phyloP scores from a whole-genome alignment of 768 basidiomycete species.

The Tulasnella sp. region DNA sequence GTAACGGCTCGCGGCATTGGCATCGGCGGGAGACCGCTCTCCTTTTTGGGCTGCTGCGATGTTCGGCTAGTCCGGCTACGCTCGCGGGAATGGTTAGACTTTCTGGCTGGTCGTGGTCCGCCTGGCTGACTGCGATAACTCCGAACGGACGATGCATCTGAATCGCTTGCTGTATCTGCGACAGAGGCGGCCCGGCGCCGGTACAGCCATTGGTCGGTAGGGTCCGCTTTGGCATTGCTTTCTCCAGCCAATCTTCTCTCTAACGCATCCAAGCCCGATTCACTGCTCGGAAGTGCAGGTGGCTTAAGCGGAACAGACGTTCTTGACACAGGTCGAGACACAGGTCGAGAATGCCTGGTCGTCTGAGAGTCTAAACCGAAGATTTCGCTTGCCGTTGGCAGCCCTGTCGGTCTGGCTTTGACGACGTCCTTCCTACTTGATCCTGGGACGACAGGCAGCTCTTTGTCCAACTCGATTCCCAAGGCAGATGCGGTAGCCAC shows the following conservation, averaged over 20 bases:
- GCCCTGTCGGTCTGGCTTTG: background rate
- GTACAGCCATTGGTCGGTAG: slow-evolving; percentile 8
- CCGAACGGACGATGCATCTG: slow-evolving; percentile 9
- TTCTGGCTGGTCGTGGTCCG: background rate
- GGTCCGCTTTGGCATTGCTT: background rate
- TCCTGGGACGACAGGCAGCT: background rate
- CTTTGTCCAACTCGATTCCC: slow-evolving; percentile 4
- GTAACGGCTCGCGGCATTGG: slow-evolving; percentile 20
- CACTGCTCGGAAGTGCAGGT: background rate
- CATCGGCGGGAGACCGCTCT: slow-evolving; percentile 21
- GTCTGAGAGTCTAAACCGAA: background rate
- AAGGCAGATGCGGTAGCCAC: background rate
- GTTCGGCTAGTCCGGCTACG: background rate
- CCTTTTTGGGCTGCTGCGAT: slow-evolving; percentile 13
- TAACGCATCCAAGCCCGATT: slow-evolving; percentile 22
- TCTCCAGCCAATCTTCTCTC: slow-evolving; percentile 18
- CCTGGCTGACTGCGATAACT: slow-evolving; percentile 10
- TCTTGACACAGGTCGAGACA: background rate
- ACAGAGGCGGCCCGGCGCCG: background rate
- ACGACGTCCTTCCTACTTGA: background rate
- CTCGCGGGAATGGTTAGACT: background rate
- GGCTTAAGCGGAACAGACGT: background rate
- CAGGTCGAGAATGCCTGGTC: background rate
- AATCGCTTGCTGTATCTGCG: slow-evolving; percentile 4
- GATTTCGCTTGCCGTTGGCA: slow-evolving; percentile 10